Evolutionary conservation across 2,329 filamentous ascomycete species (phyloP), one percentile per base, ranked within the genome.

Genomic region (Cytospora leucostoma): DNA sequence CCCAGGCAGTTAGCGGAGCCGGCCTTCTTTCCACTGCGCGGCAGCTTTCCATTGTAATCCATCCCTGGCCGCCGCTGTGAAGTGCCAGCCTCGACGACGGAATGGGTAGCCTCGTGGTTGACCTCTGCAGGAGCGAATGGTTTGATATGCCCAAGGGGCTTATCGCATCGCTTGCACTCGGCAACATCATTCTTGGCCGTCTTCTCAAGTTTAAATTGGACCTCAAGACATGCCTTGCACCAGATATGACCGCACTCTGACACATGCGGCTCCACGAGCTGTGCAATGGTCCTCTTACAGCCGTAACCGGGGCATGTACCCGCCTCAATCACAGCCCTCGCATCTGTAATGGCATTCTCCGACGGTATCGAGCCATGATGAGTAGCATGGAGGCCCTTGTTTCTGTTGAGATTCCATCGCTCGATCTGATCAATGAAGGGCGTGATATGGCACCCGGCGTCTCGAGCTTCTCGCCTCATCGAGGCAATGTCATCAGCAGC

Each of bases 11-110:
- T n/a, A 8, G 21, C 8, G n/a, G 19, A 3, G 27, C 27, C 27
- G 27, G 27, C 27, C 27, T 27, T 27, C 4, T 47, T 47, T 10
- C n/a, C 12, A 1, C 8, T 17, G 44, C 44, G 44, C 44, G n/a
- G 44, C 44, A n/a, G 38, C 17, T 57, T 44, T 13, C 55, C 55
- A 57, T 47, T 47, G n/a, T 47, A 21, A 21, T 47, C 44, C n/a
- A 19, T 19, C 44, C 44, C 44, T n/a, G n/a, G n/a, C 2, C n/a
- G n/a, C 7, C 21, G 4, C 44, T 21, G 44, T 19, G 44, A 12
- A 5, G 7, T 47, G 7, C 8, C 4, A 19, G 7, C 2, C 10
- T n/a, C 7, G 3, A n/a, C 15, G 17, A n/a, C 8, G 10, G 17
- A n/a, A 2, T 19, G 7, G 17, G 17, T n/a, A 4, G 10, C n/a